Conservation (phyloP, 2,329 filamentous ascomycete genomes). For the Sphaerulina musiva region DNA sequence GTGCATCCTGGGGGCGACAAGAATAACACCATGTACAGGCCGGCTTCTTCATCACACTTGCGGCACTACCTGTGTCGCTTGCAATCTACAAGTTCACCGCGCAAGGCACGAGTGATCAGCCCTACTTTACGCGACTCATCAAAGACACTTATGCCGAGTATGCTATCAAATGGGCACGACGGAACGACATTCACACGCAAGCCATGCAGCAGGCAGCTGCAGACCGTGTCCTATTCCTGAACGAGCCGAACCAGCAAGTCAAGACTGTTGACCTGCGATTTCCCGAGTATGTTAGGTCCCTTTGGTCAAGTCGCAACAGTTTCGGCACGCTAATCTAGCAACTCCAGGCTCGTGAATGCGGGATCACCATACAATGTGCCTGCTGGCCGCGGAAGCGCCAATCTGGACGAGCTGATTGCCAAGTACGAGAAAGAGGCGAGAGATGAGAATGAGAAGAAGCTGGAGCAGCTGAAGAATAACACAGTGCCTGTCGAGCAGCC, state of each 20-base stretch:
- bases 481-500: conserved; percentile 32
- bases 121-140: conserved; percentile 47
- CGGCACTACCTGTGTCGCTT: conserved; percentile 40
- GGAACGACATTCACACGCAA: conserved; percentile 55
- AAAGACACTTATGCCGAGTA: conserved; percentile 51
- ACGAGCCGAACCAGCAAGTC: conserved; percentile 41
- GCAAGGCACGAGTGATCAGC: conserved; percentile 35
- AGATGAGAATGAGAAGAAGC: conserved; percentile 52
- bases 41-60: conserved; percentile 45
- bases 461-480: conserved; percentile 38
- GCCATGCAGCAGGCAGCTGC: conserved; percentile 57
- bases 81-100: conserved; percentile 44
- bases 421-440: conserved; percentile 56
- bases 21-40: conserved; percentile 30
- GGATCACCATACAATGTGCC: conserved; percentile 59
- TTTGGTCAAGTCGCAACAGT: neutral
- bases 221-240: conserved; percentile 55
- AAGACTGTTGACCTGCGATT: conserved; percentile 50
- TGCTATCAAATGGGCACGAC: conserved; percentile 48
- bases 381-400: conserved; percentile 52
- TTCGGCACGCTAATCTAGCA: neutral
- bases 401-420: conserved; percentile 54
- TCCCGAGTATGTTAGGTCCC: conserved; percentile 53
- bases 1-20: neutral
- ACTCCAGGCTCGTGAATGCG: conserved; percentile 39